These are phyloP conservation scores for Hirsutella rhossiliensis DNA, from an alignment of 2,329 filamentous ascomycete species.

Conservation along the genomic window DNA sequence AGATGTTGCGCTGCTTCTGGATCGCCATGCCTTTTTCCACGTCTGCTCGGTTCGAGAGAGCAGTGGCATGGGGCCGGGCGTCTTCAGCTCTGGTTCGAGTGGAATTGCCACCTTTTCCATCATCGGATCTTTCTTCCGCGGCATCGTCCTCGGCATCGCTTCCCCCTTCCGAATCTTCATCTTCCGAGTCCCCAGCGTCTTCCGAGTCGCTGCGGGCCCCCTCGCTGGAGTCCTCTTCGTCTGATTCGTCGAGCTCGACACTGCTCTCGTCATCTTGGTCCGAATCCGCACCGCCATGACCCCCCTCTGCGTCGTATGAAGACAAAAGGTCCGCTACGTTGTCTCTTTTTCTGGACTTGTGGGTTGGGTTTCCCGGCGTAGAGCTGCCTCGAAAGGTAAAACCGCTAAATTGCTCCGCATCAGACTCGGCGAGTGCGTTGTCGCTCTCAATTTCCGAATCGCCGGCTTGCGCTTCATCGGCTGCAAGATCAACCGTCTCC, in stretches of 20 bases:
- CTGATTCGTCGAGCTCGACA: slow-evolving; percentile 24
- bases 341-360: slow-evolving; percentile 26
- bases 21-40: slow-evolving; percentile 78
- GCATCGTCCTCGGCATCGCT: slow-evolving; percentile 20
- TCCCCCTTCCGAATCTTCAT: slow-evolving; percentile 18
- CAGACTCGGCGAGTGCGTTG: slow-evolving; percentile 68
- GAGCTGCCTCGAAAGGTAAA: slow-evolving; percentile 54
- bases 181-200: slow-evolving; percentile 23
- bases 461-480: slow-evolving; percentile 34
- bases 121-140: slow-evolving; percentile 19
- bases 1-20: slow-evolving; percentile 71
- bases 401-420: slow-evolving; percentile 68
- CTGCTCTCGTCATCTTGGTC: slow-evolving; percentile 20
- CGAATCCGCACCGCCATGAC: slow-evolving; percentile 16
- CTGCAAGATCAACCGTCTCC: slow-evolving; percentile 39
- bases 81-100: slow-evolving; percentile 4
- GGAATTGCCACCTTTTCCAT: slow-evolving; percentile 13
- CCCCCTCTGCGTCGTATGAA: slow-evolving; percentile 26
- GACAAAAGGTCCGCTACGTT: slow-evolving; percentile 48
- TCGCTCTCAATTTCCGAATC: slow-evolving; percentile 54
- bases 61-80: slow-evolving; percentile 7
- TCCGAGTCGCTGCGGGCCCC: slow-evolving; percentile 19
- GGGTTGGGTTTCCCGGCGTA: slow-evolving; percentile 28
- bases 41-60: slow-evolving; percentile 35
- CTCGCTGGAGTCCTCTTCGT: slow-evolving; percentile 7